These are phyloP conservation scores for Polychaeton citri DNA, from an alignment of 2,329 filamentous ascomycete species.

Conservation along the genomic window DNA sequence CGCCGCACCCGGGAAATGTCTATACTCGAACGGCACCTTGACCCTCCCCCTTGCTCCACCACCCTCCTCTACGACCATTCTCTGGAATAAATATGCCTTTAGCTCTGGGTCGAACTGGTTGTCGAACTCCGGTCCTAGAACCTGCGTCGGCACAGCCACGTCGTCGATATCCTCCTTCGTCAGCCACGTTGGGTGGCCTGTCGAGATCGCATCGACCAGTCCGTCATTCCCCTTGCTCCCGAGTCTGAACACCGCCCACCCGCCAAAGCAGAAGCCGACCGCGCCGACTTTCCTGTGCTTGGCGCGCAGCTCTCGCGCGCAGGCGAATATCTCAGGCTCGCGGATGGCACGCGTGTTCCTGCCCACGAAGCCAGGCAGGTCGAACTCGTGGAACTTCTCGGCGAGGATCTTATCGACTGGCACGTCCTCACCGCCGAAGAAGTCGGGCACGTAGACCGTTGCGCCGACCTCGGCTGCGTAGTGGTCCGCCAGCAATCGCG, in stretches of 20 bases:
- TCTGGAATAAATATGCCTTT: conserved; percentile 30
- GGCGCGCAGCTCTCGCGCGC: conserved; percentile 22
- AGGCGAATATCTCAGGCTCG: conserved; percentile 26
- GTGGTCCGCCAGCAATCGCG: conserved; percentile 34
- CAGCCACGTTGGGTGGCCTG: conserved; percentile 33
- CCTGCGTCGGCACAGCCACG: conserved; percentile 36
- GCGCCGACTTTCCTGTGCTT: conserved; percentile 28
- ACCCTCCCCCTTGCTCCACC: too few relatives aligned
- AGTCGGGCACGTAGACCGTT: conserved; percentile 31
- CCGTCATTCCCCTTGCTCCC: conserved; percentile 25
- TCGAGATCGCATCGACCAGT: conserved; percentile 34
- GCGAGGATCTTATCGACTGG: conserved; percentile 5
- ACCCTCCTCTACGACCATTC: too few relatives aligned
- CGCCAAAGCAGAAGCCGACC: conserved; percentile 39
- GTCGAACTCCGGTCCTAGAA: conserved; percentile 40
- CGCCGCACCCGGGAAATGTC: conserved; percentile 36
- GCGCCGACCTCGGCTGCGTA: conserved; percentile 32
- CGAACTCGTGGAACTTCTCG: conserved; percentile 9
- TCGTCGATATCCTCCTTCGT: conserved; percentile 33
- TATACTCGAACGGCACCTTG: conserved; percentile 35
- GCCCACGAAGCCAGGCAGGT: conserved; percentile 9
- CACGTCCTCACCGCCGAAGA: conserved; percentile 13
- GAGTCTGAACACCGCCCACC: conserved; percentile 38
- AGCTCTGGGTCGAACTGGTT: conserved; percentile 29
- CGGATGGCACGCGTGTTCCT: conserved; percentile 12